Conservation (phyloP, 2,329 filamentous ascomycete genomes). For the Cadophora malorum region DNA sequence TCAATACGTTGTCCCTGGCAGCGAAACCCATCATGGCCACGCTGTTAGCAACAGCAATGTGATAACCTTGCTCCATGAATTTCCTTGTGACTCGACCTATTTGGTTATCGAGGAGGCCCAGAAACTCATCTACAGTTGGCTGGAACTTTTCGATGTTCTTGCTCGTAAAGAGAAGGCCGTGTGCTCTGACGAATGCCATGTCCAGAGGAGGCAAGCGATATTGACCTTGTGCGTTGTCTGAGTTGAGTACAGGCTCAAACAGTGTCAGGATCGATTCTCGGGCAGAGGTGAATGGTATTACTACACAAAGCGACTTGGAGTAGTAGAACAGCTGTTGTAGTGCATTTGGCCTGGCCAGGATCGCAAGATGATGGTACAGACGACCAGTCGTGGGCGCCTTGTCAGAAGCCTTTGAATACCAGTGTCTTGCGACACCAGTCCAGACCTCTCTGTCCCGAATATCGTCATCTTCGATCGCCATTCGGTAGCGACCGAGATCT, state of each 20-base stretch:
- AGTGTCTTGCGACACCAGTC: slow-evolving; percentile 79
- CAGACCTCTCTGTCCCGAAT: slow-evolving; percentile 76
- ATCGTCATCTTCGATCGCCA: slow-evolving; percentile 90
- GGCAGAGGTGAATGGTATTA: slow-evolving; percentile 63
- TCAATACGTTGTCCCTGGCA: slow-evolving; percentile 34
- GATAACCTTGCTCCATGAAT: slow-evolving; percentile 56
- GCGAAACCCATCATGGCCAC: slow-evolving; percentile 44
- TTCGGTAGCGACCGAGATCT: slow-evolving; percentile 81
- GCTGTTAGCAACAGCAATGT: slow-evolving; percentile 59
- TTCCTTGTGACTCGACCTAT: slow-evolving; percentile 58
- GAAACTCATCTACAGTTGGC: slow-evolving; percentile 55
- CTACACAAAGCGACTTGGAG: slow-evolving; percentile 70
- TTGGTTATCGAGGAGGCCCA: slow-evolving; percentile 59
- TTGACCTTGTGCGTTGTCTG: slow-evolving; percentile 46
- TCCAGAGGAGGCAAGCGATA: slow-evolving; percentile 56
- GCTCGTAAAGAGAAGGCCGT: slow-evolving; percentile 68
- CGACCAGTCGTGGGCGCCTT: slow-evolving; percentile 76
- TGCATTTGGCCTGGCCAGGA: slow-evolving; percentile 72
- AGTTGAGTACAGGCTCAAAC: slow-evolving; percentile 63
- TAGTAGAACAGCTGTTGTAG: slow-evolving; percentile 78
- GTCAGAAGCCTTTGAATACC: slow-evolving; percentile 74
- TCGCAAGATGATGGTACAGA: slow-evolving; percentile 88
- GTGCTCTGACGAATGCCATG: slow-evolving; percentile 65
- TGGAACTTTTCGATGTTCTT: slow-evolving; percentile 55
- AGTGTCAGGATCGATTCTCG: slow-evolving; percentile 73